Conservation (phyloP, 2,329 filamentous ascomycete species). For the Raffaelea deltoideospora region DNA sequence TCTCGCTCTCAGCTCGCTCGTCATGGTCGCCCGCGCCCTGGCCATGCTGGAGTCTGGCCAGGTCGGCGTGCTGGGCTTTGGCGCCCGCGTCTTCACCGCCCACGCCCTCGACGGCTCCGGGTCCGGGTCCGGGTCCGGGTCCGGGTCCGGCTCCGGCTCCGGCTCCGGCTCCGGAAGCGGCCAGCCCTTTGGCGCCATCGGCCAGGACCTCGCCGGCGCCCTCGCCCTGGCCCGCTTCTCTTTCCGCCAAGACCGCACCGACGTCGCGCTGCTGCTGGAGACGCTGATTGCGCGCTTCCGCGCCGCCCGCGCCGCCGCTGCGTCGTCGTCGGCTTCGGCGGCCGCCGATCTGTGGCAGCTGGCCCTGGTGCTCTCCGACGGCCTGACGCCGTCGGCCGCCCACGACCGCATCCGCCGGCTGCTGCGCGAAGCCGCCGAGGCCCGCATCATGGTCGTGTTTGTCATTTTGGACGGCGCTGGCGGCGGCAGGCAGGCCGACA, state of each 20-base stretch:
- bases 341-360: conserved; percentile 80
- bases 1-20: conserved; percentile 85
- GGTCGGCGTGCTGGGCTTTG: conserved; percentile 83
- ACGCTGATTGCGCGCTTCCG: conserved; percentile 71
- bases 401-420: conserved; percentile 72
- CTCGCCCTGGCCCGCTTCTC: conserved; percentile 71
- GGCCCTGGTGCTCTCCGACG: conserved; percentile 83
- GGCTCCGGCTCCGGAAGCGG: conserved; percentile 53
- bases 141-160: conserved; percentile 22
- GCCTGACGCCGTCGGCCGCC: conserved; percentile 66
- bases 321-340: conserved; percentile 20
- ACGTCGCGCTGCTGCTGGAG: conserved; percentile 65
- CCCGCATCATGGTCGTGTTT: conserved; percentile 96
- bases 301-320: conserved; percentile 52
- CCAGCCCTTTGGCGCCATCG: not conserved
- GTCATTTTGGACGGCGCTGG: conserved; percentile 70
- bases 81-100: conserved; percentile 65
- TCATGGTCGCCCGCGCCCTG: conserved; percentile 75
- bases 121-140: conserved; percentile 55
- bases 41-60: conserved; percentile 91
- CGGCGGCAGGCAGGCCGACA: conserved; percentile 1
- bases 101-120: conserved; percentile 47
- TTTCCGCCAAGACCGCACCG: conserved; percentile 74
- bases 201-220: conserved; percentile 22
- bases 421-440: conserved; percentile 76